Evolutionary conservation across 139 green algal species (phyloP).

Genomic region (Chlamydomonas schloesseri): DNA sequence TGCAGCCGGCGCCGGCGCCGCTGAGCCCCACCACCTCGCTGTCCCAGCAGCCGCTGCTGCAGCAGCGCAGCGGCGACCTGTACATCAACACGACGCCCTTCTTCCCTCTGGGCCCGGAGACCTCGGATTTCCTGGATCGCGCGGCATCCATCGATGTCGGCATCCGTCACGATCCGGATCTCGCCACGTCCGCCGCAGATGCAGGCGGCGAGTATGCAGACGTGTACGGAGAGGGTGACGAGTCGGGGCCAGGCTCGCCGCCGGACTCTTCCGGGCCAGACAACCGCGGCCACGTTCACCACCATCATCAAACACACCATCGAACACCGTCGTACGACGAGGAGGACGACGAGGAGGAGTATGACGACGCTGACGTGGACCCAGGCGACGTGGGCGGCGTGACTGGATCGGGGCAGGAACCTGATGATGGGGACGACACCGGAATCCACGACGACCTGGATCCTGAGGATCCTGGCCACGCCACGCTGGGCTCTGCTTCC

Average conservation of each 20-base stretch:
- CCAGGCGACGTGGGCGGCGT: neutral
- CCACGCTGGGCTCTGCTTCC: neutral
- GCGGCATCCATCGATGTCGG: slow-evolving; percentile 4
- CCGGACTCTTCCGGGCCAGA: neutral
- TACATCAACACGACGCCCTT: slow-evolving; percentile 36
- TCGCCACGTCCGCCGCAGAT: neutral
- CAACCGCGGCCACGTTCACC: neutral
- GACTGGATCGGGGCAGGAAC: neutral
- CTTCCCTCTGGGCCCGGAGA: slow-evolving; percentile 40
- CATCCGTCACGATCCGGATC: neutral
- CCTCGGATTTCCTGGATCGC: slow-evolving; percentile 35
- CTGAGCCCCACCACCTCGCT: neutral
- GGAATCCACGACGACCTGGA: neutral
- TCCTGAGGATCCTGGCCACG: neutral
- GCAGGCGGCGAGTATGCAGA: neutral
- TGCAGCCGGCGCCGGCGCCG: no score
- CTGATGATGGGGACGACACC: neutral
- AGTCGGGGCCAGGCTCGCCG: neutral
- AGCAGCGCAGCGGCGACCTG: slow-evolving; percentile 1
- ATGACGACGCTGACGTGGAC: neutral
- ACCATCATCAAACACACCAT: neutral
- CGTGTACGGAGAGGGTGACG: neutral
- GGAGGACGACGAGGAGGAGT: neutral
- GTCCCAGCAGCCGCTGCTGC: neutral
- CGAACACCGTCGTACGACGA: neutral